A percentile compares a stretch with the other conserved stretches of the same genome.
These are phyloP conservation scores for Pseudovirgaria hyperparasitica DNA, from an alignment of 2,329 filamentous ascomycete species.

Conservation along the genomic window DNA sequence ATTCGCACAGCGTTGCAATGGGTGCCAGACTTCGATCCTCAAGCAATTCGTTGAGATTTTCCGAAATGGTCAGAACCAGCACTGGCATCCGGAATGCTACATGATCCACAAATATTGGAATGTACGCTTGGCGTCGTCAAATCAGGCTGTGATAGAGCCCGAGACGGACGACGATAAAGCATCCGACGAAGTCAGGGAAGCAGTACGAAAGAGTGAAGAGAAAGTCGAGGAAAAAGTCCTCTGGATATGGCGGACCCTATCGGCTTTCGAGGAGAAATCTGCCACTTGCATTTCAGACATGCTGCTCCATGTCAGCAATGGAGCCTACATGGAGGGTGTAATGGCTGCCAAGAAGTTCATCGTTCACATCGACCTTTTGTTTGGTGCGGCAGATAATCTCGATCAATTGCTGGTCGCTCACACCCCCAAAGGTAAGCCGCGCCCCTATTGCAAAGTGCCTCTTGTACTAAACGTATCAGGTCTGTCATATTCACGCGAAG, in stretches of 20 bases:
- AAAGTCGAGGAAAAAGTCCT: slow-evolving; percentile 96
- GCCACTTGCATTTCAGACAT: slow-evolving; percentile 98
- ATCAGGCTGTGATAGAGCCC: slow-evolving; percentile 24
- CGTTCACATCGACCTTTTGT: slow-evolving; percentile 85
- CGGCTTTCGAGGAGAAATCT: slow-evolving; percentile 93
- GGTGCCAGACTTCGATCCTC: slow-evolving; percentile 90
- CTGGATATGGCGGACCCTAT: slow-evolving; percentile 94
- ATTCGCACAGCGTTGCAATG: slow-evolving; percentile 91
- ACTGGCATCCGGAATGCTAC: slow-evolving; percentile 99
- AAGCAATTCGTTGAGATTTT: slow-evolving; percentile 99
- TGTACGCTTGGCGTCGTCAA: slow-evolving; percentile 54
- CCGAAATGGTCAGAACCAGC: slow-evolving; percentile 93
- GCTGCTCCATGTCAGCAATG: slow-evolving; percentile 96
- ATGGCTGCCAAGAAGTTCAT: slow-evolving; percentile 94
- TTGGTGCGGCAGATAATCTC: slow-evolving; percentile 74
- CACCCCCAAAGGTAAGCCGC: slow-evolving; percentile 58
- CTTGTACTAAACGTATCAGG: slow-evolving; percentile 37
- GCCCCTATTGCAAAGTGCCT: slow-evolving; percentile 2
- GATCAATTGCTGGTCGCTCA: slow-evolving; percentile 57
- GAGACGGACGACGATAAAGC: slow-evolving; percentile 38
- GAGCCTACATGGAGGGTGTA: slow-evolving; percentile 88
- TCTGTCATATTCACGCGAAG: slow-evolving; percentile 83
- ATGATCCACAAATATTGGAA: slow-evolving; percentile 99
- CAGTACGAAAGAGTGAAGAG: slow-evolving; percentile 76
- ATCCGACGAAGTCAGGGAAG: slow-evolving; percentile 55